Conservation (phyloP, 495 filamentous ascomycete species). For the Aspergillus panamensis region DNA sequence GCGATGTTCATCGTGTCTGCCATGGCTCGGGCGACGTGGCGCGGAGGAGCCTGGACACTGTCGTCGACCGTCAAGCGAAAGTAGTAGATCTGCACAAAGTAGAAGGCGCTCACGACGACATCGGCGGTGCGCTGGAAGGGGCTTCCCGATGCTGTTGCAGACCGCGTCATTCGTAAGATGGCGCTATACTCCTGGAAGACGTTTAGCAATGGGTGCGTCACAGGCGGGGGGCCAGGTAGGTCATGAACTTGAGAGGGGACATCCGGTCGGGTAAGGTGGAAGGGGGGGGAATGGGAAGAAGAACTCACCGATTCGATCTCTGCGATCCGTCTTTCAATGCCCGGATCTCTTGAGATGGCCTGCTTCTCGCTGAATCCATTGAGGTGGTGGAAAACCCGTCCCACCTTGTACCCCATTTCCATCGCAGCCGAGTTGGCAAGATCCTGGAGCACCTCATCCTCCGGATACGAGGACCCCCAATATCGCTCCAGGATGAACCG, state of each 20-base stretch:
- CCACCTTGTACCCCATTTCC: conserved; percentile 2
- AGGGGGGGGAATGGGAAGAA: neutral
- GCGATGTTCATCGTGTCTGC: conserved; percentile 1
- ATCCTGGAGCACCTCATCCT: neutral
- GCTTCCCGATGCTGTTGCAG: neutral
- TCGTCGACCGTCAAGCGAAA: neutral
- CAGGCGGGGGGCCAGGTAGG: too few relatives aligned
- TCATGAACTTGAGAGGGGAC: too few relatives aligned
- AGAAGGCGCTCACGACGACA: neutral
- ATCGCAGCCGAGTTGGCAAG: neutral
- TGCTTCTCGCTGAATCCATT: neutral
- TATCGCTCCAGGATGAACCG: neutral
- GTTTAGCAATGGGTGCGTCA: neutral
- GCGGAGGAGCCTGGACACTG: neutral
- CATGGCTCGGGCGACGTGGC: neutral
- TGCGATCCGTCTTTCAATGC: neutral
- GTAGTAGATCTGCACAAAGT: conserved; percentile 1
- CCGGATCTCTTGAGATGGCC: neutral
- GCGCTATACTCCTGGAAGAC: neutral
- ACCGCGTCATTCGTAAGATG: neutral
- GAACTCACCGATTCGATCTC: neutral
- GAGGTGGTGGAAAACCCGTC: neutral
- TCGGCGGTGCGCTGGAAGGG: neutral
- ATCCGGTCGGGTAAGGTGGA: too few relatives aligned
- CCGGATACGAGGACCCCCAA: neutral